A percentile compares a stretch with the other conserved stretches of the same genome.
Conservation (phyloP, 495 filamentous ascomycete genomes). For the Daldinia vernicosa region DNA sequence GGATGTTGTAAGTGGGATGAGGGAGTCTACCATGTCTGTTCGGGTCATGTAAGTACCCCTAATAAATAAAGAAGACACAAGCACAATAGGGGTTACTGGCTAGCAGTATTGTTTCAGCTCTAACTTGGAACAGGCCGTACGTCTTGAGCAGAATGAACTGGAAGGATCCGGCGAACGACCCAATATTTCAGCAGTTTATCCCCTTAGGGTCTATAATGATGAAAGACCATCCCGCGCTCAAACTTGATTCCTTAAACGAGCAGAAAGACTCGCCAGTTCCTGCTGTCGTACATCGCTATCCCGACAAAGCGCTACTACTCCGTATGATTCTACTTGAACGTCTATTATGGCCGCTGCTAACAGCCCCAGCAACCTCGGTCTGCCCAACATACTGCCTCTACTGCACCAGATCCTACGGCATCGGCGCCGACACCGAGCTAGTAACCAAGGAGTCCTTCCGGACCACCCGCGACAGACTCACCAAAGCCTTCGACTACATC, state of each 20-base stretch:
- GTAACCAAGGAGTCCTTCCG: constrained; percentile 59
- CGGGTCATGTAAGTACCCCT: constrained; percentile 53
- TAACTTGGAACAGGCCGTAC: constrained; percentile 58
- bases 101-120: background rate
- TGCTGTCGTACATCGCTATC: constrained; percentile 66
- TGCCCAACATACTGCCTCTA: constrained; percentile 67
- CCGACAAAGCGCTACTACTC: constrained; percentile 67
- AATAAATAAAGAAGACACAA: background rate
- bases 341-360: constrained; percentile 14
- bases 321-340: constrained; percentile 49
- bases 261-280: constrained; percentile 55
- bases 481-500: constrained; percentile 61
- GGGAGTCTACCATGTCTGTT: constrained; percentile 62
- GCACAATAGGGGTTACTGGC: background rate
- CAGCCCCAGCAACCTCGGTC: constrained; percentile 56
- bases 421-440: constrained; percentile 60
- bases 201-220: constrained; percentile 59
- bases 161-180: constrained; percentile 63
- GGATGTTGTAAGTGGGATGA: constrained; percentile 61
- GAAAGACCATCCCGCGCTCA: constrained; percentile 56
- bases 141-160: constrained; percentile 63
- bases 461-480: constrained; percentile 53
- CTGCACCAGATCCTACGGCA: constrained; percentile 67
- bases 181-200: constrained; percentile 63
- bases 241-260: constrained; percentile 60